Percentiles rank a stretch among this genome's conserved stretches.
Conservation (phyloP, 306 rosid genomes). For the Vachellia pachyceras region DNA sequence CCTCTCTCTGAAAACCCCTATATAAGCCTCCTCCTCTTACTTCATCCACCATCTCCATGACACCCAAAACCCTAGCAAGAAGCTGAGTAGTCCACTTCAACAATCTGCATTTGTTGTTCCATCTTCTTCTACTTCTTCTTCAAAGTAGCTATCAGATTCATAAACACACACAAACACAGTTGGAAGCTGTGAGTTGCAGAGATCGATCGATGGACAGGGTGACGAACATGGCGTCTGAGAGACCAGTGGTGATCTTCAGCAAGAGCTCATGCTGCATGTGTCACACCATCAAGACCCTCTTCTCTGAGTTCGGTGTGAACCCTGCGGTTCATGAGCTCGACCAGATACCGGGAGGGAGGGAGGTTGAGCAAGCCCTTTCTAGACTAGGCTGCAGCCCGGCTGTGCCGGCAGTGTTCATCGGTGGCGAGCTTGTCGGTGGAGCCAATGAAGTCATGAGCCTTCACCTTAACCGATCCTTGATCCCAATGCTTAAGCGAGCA, state of each 20-base stretch:
- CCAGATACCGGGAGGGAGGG: slow-evolving; percentile 81
- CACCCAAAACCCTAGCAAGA: slow-evolving; percentile 21
- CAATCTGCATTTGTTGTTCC: not conserved
- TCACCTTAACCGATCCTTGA: slow-evolving; percentile 75
- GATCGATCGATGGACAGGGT: slow-evolving; percentile 65
- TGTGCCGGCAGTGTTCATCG: slow-evolving; percentile 92
- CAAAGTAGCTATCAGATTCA: not conserved
- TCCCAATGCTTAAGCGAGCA: slow-evolving; percentile 82
- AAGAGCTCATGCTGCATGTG: slow-evolving; percentile 85
- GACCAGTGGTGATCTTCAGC: slow-evolving; percentile 91
- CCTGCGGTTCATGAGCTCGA: slow-evolving; percentile 84
- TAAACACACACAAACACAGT: not conserved
- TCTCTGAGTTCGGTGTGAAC: slow-evolving; percentile 81
- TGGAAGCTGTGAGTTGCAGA: not conserved
- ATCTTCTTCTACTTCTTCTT: not conserved
- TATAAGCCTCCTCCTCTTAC: slow-evolving; percentile 46
- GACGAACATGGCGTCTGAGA: slow-evolving; percentile 75
- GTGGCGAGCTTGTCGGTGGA: slow-evolving; percentile 83
- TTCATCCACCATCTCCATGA: slow-evolving; percentile 39
- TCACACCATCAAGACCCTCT: slow-evolving; percentile 78
- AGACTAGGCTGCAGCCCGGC: slow-evolving; percentile 77
- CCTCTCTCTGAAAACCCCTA: slow-evolving; percentile 46
- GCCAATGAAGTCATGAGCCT: slow-evolving; percentile 93
- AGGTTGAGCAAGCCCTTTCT: slow-evolving; percentile 85
- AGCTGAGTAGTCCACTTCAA: not conserved